A percentile compares a stretch with the other conserved stretches of the same genome.
These are phyloP conservation scores for Pelargonium myrrhifolium DNA, from an alignment of 441 rosid genomes.

Conservation along the genomic window DNA sequence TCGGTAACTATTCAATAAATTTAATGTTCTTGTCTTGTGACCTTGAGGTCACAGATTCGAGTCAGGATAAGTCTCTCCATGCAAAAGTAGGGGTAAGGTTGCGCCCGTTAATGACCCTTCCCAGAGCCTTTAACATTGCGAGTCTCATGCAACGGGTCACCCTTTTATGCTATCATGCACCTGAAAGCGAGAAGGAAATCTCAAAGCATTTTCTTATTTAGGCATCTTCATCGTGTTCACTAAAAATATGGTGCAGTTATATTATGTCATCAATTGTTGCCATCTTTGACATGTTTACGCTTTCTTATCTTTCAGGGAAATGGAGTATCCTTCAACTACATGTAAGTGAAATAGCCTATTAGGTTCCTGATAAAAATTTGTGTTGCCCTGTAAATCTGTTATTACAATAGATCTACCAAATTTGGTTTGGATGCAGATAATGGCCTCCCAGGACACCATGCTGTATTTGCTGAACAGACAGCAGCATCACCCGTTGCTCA, in stretches of 20 bases:
- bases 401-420: conserved; percentile 3
- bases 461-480: conserved; percentile 36
- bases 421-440: conserved; percentile 39
- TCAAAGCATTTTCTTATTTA: neutral
- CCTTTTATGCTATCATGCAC: neutral
- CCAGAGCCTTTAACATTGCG: no score
- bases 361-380: conserved; percentile 3
- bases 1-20: neutral
- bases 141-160: no score
- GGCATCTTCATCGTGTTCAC: neutral
- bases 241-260: conserved; percentile 17
- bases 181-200: neutral
- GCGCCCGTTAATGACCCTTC: no score
- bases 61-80: no score
- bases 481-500: conserved; percentile 40
- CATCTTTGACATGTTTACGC: conserved; percentile 22
- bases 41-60: no score
- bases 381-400: neutral
- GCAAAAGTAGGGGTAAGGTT: no score
- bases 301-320: conserved; percentile 47
- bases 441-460: conserved; percentile 41
- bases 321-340: conserved; percentile 46
- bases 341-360: conserved; percentile 36
- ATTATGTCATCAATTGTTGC: neutral
- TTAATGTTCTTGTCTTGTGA: no score